A percentile compares a stretch with the other conserved stretches of the same genome.
Evolutionary conservation across 2,329 filamentous ascomycete species (phyloP).

Genomic region (Colletotrichum navitas): DNA sequence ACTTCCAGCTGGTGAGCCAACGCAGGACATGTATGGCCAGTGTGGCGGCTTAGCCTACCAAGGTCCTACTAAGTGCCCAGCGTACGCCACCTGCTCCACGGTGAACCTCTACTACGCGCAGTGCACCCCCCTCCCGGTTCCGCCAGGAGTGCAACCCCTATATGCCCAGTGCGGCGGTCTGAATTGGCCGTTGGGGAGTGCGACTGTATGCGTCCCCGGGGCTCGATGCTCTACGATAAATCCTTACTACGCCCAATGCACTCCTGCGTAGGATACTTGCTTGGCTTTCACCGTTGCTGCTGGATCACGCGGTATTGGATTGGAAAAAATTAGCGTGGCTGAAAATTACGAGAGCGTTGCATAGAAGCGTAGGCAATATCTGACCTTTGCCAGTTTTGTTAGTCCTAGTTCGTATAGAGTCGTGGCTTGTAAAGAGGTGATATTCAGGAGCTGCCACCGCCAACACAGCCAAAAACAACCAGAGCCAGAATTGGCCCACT

Average conservation of each 20-base stretch:
- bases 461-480: too few relatives aligned
- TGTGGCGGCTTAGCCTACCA: slow-evolving; percentile 25
- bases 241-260: slow-evolving; percentile 33
- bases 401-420: too few relatives aligned
- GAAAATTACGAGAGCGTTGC: background rate
- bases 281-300: background rate
- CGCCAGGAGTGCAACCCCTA: background rate
- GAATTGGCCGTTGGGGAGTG: slow-evolving; percentile 12
- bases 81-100: slow-evolving; percentile 16
- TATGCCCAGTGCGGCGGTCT: slow-evolving; percentile 29
- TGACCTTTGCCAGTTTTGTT: too few relatives aligned
- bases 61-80: slow-evolving; percentile 22
- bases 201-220: slow-evolving; percentile 25
- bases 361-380: background rate
- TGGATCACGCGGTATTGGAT: background rate
- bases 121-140: slow-evolving; percentile 17
- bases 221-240: slow-evolving; percentile 23
- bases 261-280: background rate
- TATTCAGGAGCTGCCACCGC: too few relatives aligned
- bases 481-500: too few relatives aligned
- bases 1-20: background rate
- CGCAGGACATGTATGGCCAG: slow-evolving; percentile 25
- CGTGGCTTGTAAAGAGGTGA: too few relatives aligned
- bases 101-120: slow-evolving; percentile 28
- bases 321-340: background rate